Base-by-base conservation (phyloP, 805 yeast species). In the Nakazawaea siamensis region DNA sequence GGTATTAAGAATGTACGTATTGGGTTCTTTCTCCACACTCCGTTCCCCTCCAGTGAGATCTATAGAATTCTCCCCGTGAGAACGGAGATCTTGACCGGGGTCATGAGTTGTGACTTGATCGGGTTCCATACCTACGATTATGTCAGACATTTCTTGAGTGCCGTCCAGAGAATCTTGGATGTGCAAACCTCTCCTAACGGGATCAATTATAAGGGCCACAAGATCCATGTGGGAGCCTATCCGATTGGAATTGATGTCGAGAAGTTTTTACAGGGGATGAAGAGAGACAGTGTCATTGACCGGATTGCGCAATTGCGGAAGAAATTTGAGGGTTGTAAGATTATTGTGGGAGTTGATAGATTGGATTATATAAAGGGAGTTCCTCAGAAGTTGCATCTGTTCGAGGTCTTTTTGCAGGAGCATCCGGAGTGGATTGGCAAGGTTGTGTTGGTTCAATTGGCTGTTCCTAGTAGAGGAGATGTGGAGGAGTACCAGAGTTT, bases 121-220 rank as follows among this genome's bases (percentile, higher is more conserved):
- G 99, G 99, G 0, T 92, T 92, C 70, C 99, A 92, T 57, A 92
- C 98, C n/a, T 94, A 92, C 57, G 99, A 92, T 57, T 92, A 92
- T 52, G 97, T 95, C 10, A 71, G 98, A 47, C 99, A 92, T 64
- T 92, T 94, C 60, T 60, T 94, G 35, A 80, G 94, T 14, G 78
- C 95, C 1, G 95, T 92, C 9, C 79, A 87, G 40, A 69, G 95
- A 38, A 82, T 92, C 14, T 68, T 92, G 35, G 72, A 83, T 41
- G 75, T 87, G 6, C 80, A 78, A 33, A 87, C 97, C 0, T 66
- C 82, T 41, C 98, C 98, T 3, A 88, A 87, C 44, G 95, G 97
- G 14, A 83, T 92, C 14, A 80, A 80, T 42, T 85, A 70, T 52
- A 65, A 76, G 29, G 83, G 85, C 19, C 65, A 90, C 34, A 73